Evolutionary conservation across 2,329 filamentous ascomycete genomes (phyloP).

Genomic region (Tolypocladium tundrense): DNA sequence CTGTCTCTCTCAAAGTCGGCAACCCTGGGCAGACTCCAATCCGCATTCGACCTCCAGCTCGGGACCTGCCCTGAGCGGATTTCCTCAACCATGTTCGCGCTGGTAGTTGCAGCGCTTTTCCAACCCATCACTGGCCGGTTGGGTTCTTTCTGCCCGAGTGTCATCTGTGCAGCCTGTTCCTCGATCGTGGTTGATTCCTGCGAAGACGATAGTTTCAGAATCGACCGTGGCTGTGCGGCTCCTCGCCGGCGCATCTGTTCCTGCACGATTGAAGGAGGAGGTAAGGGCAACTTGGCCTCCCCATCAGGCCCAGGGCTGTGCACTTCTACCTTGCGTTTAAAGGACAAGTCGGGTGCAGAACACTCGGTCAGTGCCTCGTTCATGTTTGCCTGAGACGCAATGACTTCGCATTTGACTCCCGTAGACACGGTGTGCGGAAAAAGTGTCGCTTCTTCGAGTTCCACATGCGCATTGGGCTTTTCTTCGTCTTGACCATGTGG

Average conservation of each 20-base stretch:
- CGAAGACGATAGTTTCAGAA: conserved; percentile 18
- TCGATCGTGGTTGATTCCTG: conserved; percentile 4
- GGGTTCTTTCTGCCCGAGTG: conserved; percentile 12
- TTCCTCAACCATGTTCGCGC: conserved; percentile 14
- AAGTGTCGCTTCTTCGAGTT: neutral
- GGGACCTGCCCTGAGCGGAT: conserved; percentile 15
- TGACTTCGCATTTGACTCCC: neutral
- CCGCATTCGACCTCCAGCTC: neutral
- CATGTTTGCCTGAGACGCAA: neutral
- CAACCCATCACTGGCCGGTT: conserved; percentile 11
- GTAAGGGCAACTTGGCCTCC: conserved; percentile 7
- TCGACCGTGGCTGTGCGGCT: conserved; percentile 18
- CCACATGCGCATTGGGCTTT: neutral
- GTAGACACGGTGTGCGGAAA: neutral
- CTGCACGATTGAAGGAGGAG: conserved; percentile 22
- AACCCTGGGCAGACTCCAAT: conserved; percentile 12
- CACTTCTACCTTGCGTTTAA: conserved; percentile 21
- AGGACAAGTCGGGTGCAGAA: neutral
- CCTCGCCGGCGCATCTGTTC: conserved; percentile 25
- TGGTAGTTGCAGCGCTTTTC: neutral
- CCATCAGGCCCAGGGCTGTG: conserved; percentile 17
- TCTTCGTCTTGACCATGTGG: neutral
- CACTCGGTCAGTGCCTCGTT: neutral
- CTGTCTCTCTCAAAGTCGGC: conserved; percentile 13
- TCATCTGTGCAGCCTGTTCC: neutral